Base-by-base conservation (phyloP, 2,329 filamentous ascomycete species). In the Nothophaeocryptopus gaeumannii region DNA sequence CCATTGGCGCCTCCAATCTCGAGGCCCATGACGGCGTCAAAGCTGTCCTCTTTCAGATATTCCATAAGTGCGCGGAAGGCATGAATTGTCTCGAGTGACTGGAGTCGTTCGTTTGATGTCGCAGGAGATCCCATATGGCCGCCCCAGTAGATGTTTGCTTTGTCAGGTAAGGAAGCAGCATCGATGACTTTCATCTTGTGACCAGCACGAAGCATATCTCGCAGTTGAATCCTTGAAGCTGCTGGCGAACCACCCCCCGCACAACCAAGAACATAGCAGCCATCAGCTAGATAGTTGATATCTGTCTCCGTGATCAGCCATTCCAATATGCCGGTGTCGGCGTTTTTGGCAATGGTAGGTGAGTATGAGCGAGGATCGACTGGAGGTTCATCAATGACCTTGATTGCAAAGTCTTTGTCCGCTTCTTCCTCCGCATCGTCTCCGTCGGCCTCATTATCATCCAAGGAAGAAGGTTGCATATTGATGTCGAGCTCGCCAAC, bases 1-100 rank as follows among this genome's bases (percentile, higher is more conserved):
- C 83, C 82, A 55, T 86, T 86, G 4, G 76, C 77, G 5, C 84
- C 83, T n/a, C 84, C 84, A 46, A 86, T 83, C 59, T 86, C 83
- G 9, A 85, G 65, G 1, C 80, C 75, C 53, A 86, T 80, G 53
- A 85, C 78, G 33, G 80, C 78, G 14, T 81, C 78, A 15, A 79
- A 74, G 1, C 64, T 62, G 12, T 66, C 63, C 33, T 72, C 68
- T 40, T 59, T 51, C n/a, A 76, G 70, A 26, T 77, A 74, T 40
- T 77, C 75, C 64, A 78, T 81, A 9, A 85, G 69, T 5, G 58
- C 79, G 3, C 59, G 53, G 37, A 72, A 66, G 1, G 72, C 71
- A 39, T 70, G 60, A 4, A 68, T 63, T 5, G 67, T 70, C 62
- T 84, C 81, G 57, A 81, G 75, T 10, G 78, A 79, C 1, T 74